phyloP scores from a whole-genome alignment of 306 rosid genomes.

The Vigna reflexopilosa region DNA sequence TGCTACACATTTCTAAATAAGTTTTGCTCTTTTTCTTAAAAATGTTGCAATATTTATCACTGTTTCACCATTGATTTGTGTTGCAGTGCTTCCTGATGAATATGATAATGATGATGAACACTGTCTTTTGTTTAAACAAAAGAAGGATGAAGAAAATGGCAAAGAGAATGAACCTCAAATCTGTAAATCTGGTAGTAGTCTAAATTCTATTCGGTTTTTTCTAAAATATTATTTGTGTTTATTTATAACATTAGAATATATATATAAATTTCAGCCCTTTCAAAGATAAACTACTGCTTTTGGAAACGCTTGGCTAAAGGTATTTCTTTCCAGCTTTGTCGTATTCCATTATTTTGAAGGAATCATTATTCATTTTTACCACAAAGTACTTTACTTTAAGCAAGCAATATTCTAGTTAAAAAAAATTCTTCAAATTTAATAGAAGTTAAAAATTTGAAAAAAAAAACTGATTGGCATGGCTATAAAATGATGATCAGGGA shows the following conservation, averaged over 20 bases:
- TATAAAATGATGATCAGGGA: too few relatives aligned
- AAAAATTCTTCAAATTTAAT: too few relatives aligned
- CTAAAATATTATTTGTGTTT: neutral
- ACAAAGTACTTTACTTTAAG: too few relatives aligned
- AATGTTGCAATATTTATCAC: neutral
- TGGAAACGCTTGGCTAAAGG: conserved; percentile 32
- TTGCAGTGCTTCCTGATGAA: conserved; percentile 26
- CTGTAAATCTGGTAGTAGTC: neutral
- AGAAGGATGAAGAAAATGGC: neutral
- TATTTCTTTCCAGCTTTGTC: neutral
- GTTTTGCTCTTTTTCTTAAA: neutral
- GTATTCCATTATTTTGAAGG: neutral
- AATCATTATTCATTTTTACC: neutral
- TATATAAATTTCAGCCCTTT: conserved; percentile 36
- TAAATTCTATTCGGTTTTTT: too few relatives aligned
- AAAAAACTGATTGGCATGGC: too few relatives aligned
- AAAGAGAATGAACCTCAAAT: neutral
- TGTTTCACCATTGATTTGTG: neutral
- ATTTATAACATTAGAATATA: neutral
- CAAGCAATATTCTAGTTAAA: too few relatives aligned
- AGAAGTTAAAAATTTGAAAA: too few relatives aligned
- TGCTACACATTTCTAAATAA: neutral
- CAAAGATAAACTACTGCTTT: conserved; percentile 14
- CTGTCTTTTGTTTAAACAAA: neutral
- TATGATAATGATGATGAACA: neutral